Conservation (phyloP, 2,329 filamentous ascomycete genomes). For the Aspergillus uvarum region DNA sequence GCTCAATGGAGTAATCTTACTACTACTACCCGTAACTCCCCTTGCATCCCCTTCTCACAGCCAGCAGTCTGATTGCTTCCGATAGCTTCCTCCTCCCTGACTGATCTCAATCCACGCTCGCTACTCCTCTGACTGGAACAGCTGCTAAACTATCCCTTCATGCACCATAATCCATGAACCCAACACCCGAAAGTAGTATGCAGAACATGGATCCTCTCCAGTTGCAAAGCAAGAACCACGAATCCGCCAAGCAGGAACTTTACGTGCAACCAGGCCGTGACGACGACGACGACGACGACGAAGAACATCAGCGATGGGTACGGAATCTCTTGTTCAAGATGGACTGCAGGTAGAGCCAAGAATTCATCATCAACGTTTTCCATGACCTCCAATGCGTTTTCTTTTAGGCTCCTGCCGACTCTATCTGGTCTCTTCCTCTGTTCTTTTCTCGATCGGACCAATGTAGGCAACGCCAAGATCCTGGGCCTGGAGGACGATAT, state of each 20-base stretch:
- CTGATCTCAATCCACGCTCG: no score
- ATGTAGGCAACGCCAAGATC: slow-evolving; percentile 69
- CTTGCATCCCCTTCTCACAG: no score
- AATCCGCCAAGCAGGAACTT: not conserved
- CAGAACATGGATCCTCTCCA: not conserved
- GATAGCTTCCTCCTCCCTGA: no score
- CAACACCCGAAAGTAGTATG: not conserved
- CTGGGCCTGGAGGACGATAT: slow-evolving; percentile 61
- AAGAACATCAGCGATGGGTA: slow-evolving; percentile 22
- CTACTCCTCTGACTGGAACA: no score
- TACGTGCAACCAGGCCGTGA: not conserved
- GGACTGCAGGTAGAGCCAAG: slow-evolving; percentile 45
- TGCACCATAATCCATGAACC: no score
- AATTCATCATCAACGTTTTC: not conserved
- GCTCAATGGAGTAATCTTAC: no score
- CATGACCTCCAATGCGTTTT: not conserved
- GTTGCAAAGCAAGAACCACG: not conserved
- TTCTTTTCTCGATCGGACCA: slow-evolving; percentile 68
- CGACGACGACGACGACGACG: not conserved
- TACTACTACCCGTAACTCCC: no score
- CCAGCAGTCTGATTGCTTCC: no score
- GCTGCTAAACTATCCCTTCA: no score
- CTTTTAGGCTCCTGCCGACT: slow-evolving; percentile 58
- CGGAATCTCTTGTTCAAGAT: slow-evolving; percentile 54
- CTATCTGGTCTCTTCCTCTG: slow-evolving; percentile 66